Base-by-base conservation (phyloP, 192 early-diverging fungal species). In the Obelidium mucronatum region DNA sequence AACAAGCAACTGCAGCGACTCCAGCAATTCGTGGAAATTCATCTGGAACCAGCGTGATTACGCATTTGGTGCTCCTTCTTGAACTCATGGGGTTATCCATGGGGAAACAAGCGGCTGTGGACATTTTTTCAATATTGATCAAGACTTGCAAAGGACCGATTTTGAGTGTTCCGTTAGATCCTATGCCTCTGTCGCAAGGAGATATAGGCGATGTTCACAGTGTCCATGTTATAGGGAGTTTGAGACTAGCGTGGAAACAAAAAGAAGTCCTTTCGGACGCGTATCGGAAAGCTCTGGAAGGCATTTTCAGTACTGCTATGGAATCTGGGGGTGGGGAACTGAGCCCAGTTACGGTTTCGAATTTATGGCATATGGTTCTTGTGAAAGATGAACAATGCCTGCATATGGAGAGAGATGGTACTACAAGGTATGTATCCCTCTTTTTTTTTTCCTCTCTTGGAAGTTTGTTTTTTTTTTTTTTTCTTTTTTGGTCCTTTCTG, bases 121-220 rank as follows among this genome's bases (percentile, higher is more conserved):
- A 60, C 5, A 62, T 62, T 40, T 51, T 74, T 26, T 8, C 44
- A 5, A 22, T 44, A 8, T 8, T 74, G 17, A 62, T 74, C 8
- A 4, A 13, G 28, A 40, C 6, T 17, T 71, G 69, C 48, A 24
- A 33, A 15, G 11, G 72, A 56, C 72, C 72, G 26, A 6, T 13
- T n/a, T 17, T 62, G 15, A 40, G 22, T 5, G 36, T 74, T 11
- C 72, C 72, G 30, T 63, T 74, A 59, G 72, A 74, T 63, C 30
- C 40, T 17, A 31, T 74, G 11, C 19, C 72, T 4, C 19, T 62
- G 8, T 30, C 22, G 5, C 53, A 60, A 30, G 59, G 17, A 6
- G 58, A 63, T 48, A 17, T 74, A 19, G 72, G 72, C 24, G 72
- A 74, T 30, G 30, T 54, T 33, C 34, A 74, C 51, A 35, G 36